A percentile compares a stretch with the other conserved stretches of the same genome.
Conservation (phyloP, 2,329 filamentous ascomycete genomes). For the Penicillium sp. region DNA sequence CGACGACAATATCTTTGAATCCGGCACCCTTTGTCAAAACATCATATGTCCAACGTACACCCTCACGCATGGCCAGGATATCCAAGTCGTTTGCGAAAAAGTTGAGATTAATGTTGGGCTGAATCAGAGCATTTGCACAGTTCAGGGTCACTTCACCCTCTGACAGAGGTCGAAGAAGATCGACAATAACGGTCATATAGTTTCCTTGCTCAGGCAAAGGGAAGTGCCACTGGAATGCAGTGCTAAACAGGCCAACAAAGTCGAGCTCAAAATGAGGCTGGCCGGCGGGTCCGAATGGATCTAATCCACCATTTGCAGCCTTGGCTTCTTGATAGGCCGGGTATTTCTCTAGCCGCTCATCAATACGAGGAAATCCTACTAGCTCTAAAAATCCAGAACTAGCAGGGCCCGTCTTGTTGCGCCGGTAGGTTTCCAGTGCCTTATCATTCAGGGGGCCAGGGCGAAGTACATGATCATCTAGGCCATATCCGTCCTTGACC, state of each 20-base stretch:
- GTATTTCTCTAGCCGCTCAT: constrained; percentile 46
- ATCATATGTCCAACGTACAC: constrained; percentile 58
- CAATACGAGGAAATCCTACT: constrained; percentile 20
- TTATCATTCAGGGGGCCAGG: constrained; percentile 37
- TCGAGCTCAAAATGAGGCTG: constrained; percentile 66
- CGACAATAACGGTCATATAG: constrained; percentile 60
- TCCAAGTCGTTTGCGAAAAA: constrained; percentile 54
- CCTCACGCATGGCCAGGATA: constrained; percentile 61
- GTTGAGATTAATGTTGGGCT: constrained; percentile 47
- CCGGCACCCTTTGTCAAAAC: constrained; percentile 59
- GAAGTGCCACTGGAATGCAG: constrained; percentile 54
- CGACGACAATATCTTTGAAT: constrained; percentile 50
- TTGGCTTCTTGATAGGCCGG: constrained; percentile 52
- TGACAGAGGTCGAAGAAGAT: constrained; percentile 52
- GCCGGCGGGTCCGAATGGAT: constrained; percentile 59
- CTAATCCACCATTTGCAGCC: constrained; percentile 43
- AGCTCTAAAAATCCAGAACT: constrained; percentile 16
- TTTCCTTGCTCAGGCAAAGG: constrained; percentile 48
- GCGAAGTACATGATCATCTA: constrained; percentile 47
- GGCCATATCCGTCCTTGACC: constrained; percentile 45
- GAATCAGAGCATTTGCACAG: constrained; percentile 38
- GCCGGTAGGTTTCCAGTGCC: constrained; percentile 39
- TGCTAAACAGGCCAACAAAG: constrained; percentile 61
- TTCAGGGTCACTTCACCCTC: constrained; percentile 48
- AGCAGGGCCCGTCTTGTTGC: constrained; percentile 45